Base-by-base conservation (phyloP, 306 rosid species). In the Lathyrus aphaca region DNA sequence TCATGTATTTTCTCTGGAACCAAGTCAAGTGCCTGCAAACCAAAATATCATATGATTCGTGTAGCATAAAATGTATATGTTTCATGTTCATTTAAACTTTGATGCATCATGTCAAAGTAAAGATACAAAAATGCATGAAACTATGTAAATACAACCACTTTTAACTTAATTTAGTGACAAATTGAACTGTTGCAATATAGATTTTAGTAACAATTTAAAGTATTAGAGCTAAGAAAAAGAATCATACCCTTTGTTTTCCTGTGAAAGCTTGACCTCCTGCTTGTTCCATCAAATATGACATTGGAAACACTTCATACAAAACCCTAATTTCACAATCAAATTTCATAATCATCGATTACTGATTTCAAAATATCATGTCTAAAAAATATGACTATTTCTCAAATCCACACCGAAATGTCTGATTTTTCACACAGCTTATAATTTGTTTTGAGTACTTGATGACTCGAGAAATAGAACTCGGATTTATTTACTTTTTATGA, bases 241-340 rank as follows among this genome's bases (percentile, higher is more conserved):
- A 3, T 59, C 21, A 43, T 88, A 93, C 98, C 86, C 98, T 72
- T 74, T 81, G 83, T 73, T 85, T 94, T 77, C 98, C 98, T 0
- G 98, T 94, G 86, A 90, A 94, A 25, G 94, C 85, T 66, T 90
- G 97, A 69, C 94, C 97, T 73, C 97, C 96, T 21, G 98, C 98
- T 78, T 85, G 92, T 83, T 94, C 98, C 86, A 94, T 72, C 86
- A 94, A 81, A 82, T 81, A 94, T 18, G 97, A 91, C 98, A 94
- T 88, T 5, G 98, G 98, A 68, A 94, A 90, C 8, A 94, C 98
- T 77, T 90, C 98, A 38, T 90, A 90, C 69, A 94, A 85, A 78
- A 94, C 83, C 82, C 98, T 94, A 59, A 44, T 67, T 50, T 62
- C 23, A 57, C 18, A 67, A 29, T 15, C 4, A 19, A 73, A 50